Evolutionary conservation across 1,139 yeast genomes (phyloP).

Genomic region (Magnusiomyces sp.): DNA sequence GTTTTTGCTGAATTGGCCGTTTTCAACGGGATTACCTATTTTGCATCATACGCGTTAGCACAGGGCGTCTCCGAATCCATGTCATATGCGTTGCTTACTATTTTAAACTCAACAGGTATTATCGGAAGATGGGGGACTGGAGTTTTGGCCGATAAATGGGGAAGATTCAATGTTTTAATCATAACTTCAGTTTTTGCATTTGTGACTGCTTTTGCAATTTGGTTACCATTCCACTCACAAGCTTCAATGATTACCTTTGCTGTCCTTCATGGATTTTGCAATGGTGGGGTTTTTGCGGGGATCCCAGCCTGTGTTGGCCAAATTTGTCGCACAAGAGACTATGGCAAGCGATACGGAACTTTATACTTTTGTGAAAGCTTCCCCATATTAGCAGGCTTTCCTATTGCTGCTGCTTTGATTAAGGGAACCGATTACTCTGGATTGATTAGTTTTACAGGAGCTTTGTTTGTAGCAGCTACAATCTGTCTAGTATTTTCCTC

Average conservation of each 20-base stretch:
- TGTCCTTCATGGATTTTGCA: slow-evolving; percentile 43
- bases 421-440: slow-evolving; percentile 32
- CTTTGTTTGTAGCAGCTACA: slow-evolving; percentile 29
- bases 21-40: slow-evolving; percentile 45
- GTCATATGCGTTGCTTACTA: slow-evolving; percentile 41
- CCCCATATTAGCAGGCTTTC: slow-evolving; percentile 42
- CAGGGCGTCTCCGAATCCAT: slow-evolving; percentile 46
- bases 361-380: slow-evolving; percentile 39
- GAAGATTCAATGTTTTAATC: slow-evolving; percentile 49
- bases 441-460: slow-evolving; percentile 35
- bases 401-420: slow-evolving; percentile 45
- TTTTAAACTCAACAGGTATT: slow-evolving; percentile 51
- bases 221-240: slow-evolving; percentile 47
- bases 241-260: slow-evolving; percentile 38
- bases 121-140: slow-evolving; percentile 54
- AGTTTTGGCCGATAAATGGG: slow-evolving; percentile 43
- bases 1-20: slow-evolving; percentile 52
- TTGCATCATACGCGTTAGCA: slow-evolving; percentile 49
- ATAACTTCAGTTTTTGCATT: slow-evolving; percentile 38
- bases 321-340: slow-evolving; percentile 41
- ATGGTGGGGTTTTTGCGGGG: slow-evolving; percentile 42
- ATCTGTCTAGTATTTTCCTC: slow-evolving; percentile 30
- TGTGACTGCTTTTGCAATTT: slow-evolving; percentile 35
- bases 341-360: slow-evolving; percentile 44
- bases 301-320: slow-evolving; percentile 46